phyloP scores from a whole-genome alignment of 208 protist species.

The Trypanosomatidae sp. region DNA sequence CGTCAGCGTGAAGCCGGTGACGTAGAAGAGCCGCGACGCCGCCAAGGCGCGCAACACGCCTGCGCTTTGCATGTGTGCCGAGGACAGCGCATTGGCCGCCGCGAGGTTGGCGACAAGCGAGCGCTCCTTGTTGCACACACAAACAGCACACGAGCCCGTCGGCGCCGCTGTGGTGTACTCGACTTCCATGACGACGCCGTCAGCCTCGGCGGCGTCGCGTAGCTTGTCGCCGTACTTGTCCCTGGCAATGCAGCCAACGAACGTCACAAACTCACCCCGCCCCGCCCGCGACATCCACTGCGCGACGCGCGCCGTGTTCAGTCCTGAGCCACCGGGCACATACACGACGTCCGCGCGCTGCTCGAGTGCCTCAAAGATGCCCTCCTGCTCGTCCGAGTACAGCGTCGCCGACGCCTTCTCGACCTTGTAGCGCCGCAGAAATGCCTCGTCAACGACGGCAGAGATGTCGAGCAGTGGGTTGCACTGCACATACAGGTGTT shows the following conservation, averaged over 20 bases:
- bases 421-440: conserved; percentile 91
- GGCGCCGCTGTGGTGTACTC: conserved; percentile 78
- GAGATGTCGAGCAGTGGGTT: conserved; percentile 99
- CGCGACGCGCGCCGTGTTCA: conserved; percentile 95
- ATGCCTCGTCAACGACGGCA: conserved; percentile 80
- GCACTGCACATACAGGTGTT: conserved; percentile 77
- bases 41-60: conserved; percentile 36
- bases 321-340: conserved; percentile 95
- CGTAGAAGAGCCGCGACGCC: conserved; percentile 72
- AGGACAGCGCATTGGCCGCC: conserved; percentile 94
- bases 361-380: conserved; percentile 86
- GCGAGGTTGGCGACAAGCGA: conserved; percentile 95
- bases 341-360: conserved; percentile 77
- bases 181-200: conserved; percentile 83
- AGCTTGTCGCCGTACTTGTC: conserved; percentile 92
- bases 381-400: conserved; percentile 88
- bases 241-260: conserved; percentile 92
- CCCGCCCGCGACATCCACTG: conserved; percentile 84
- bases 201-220: conserved; percentile 56
- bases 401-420: conserved; percentile 72
- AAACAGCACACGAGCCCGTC: conserved; percentile 96
- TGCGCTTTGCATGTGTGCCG: conserved; percentile 75
- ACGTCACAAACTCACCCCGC: conserved; percentile 34
- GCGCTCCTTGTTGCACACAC: conserved; percentile 91
- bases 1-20: conserved; percentile 95